A percentile compares a stretch with the other conserved stretches of the same genome.
Evolutionary conservation across 75 land plant genomes (phyloP).

Genomic region (Isoetes taiwanensis): DNA sequence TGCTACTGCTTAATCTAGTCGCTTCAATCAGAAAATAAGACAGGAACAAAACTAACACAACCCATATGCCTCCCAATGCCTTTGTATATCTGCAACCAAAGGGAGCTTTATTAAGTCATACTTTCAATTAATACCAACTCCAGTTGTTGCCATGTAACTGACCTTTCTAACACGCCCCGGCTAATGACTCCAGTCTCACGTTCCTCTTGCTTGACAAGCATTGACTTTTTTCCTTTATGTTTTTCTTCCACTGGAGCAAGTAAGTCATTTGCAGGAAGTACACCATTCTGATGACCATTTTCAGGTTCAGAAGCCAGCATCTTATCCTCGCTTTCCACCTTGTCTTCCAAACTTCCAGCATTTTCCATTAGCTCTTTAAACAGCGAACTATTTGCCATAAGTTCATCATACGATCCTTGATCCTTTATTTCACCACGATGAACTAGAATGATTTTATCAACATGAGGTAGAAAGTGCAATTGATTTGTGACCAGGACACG

Average conservation of each 20-base stretch:
- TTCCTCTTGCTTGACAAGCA: conserved; percentile 84
- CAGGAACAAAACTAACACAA: conserved; percentile 49
- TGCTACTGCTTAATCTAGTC: conserved; percentile 67
- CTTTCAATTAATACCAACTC: not conserved
- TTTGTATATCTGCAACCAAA: conserved; percentile 46
- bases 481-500: conserved; percentile 92
- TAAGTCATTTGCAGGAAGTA: too few species aligned
- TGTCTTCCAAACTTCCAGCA: conserved; percentile 91
- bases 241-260: conserved; percentile 9
- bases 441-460: conserved; percentile 73
- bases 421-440: conserved; percentile 81
- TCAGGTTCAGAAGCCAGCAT: conserved; percentile 11
- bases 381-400: conserved; percentile 43
- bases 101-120: not conserved
- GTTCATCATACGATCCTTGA: conserved; percentile 84
- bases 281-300: too few species aligned
- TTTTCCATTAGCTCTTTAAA: conserved; percentile 94
- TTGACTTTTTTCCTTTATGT: conserved; percentile 53
- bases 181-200: conserved; percentile 92
- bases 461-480: conserved; percentile 88
- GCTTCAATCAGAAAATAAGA: conserved; percentile 62
- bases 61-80: conserved; percentile 87
- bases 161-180: conserved; percentile 70
- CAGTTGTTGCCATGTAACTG: not conserved
- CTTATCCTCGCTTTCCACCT: conserved; percentile 24